Evolutionary conservation across 768 basidiomycete species (phyloP), one percentile per base, ranked within the genome.

Genomic region (Psilocybe cubensis): DNA sequence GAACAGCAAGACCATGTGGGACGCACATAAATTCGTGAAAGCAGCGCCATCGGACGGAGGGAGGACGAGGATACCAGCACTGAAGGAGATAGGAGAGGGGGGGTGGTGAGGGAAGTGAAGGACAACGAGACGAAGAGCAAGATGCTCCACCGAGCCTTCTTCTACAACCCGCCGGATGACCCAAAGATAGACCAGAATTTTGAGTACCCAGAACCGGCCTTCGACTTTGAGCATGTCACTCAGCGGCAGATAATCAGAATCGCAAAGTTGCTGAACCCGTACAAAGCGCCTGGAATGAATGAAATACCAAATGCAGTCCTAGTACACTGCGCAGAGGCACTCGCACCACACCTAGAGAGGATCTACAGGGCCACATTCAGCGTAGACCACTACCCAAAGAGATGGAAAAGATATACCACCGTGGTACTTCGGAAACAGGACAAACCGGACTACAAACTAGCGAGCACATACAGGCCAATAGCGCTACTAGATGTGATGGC

Each of bases 381-480:
- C 1, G 62, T 71, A 0, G 38, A 58, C 1, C 33, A 50, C 33
- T 76, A 71, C 48, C 44, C 27, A 3, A 27, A 53, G 1, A 33
- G 29, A 0, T 67, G 66, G 74, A 60, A 61, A 18, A 11, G 57
- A 0, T 74, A 65, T 23, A 68, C 54, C 0, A 77, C 70, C 0
- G 56, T 74, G 0, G 68, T 76, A 0, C 63, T 82, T 0, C 23
- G 66, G 0, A 82, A 82, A 50, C 76, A 75, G 0, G 73, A 75
- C 0, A 71, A 72, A 49, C 54, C 68, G 0, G 52, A 71, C 58
- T 81, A 82, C 62, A 50, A 64, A 0, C 24, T 63, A 0, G 53
- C 77, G 0, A 74, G 72, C 27, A 69, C 76, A 0, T 76, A 75
- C 31, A 52, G 71, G 0, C 80, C 76, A 0, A 77, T 82, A 2